Base-by-base conservation (phyloP, 768 basidiomycete species). In the Antrodiella citrinella region DNA sequence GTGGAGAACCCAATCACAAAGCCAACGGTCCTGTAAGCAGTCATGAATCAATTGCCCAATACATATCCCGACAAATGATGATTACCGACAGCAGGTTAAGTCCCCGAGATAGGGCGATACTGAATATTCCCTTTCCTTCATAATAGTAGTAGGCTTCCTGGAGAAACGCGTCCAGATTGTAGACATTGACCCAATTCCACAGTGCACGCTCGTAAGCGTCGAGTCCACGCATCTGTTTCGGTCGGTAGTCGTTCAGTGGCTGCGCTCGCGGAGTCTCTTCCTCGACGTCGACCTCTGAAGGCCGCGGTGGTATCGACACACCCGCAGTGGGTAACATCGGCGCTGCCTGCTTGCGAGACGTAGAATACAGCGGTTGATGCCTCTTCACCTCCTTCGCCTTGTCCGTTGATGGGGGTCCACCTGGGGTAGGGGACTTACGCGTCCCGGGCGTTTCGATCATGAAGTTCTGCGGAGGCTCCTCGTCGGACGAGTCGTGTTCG, bases 161-260 rank as follows among this genome's bases (percentile, higher is more conserved):
- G 23, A 99, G 69, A 66, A 94, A 99, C 5, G 82, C 84, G 61
- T 99, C 96, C 35, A 99, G 76, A 63, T 99, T 97, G 63, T 92
- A 91, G 11, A 98, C 92, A 63, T 99, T 99, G 52, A 97, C 92
- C 96, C 96, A 99, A 51, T 89, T 87, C 96, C 96, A 99, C 44
- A 98, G 67, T 1, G 96, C 96, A 51, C 82, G 84, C 65, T 99
- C 93, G 60, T 89, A 84, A 11, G 82, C 81, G 60, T 92, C 86
- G 42, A 92, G 64, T 7, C 89, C 86, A 46, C 80, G 76, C 75
- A 82, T 78, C 40, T 69, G 73, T 52, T 71, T 80, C 18, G 67
- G 59, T 40, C 45, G 59, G 10, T 51, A 59, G 50, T 58, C 59
- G 15, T 56, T 48, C 2, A 59, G 26, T 40, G 61, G 58, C 19